Percentiles rank a stretch among this genome's conserved stretches.
These are phyloP conservation scores for Xylaria sp. DNA, from an alignment of 2,329 filamentous ascomycete species.

Conservation along the genomic window DNA sequence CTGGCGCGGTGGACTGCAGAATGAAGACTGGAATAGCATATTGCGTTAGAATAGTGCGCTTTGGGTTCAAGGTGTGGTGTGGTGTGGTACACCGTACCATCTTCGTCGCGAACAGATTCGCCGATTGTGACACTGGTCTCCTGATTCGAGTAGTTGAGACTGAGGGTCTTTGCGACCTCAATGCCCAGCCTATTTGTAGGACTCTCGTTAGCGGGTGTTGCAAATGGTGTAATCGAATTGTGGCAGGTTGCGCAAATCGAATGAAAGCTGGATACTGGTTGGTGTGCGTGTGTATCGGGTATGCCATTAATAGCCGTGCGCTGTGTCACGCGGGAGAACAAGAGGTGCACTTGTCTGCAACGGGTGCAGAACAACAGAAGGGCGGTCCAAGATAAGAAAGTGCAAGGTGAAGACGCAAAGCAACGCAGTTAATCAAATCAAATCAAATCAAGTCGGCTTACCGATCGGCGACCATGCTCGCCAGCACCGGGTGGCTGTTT, in stretches of 20 bases:
- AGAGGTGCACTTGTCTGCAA: not conserved
- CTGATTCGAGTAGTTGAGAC: slow-evolving; percentile 86
- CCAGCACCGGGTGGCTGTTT: slow-evolving; percentile 54
- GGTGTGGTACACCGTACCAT: slow-evolving; percentile 63
- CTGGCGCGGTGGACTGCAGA: slow-evolving; percentile 91
- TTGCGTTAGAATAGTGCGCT: slow-evolving; percentile 56
- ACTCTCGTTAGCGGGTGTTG: slow-evolving; percentile 31
- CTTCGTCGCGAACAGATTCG: slow-evolving; percentile 95
- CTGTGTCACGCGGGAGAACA: slow-evolving; percentile 16
- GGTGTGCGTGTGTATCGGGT: not conserved
- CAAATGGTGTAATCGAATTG: not conserved
- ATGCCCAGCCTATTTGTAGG: slow-evolving; percentile 71
- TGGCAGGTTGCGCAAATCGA: slow-evolving; percentile 21
- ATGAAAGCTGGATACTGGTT: not conserved
- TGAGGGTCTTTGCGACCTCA: slow-evolving; percentile 81
- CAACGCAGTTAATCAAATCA: slow-evolving; percentile 6
- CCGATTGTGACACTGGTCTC: slow-evolving; percentile 93
- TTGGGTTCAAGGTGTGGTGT: slow-evolving; percentile 44
- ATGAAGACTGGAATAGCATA: slow-evolving; percentile 76
- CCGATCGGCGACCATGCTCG: slow-evolving; percentile 54
- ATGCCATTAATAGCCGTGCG: slow-evolving; percentile 28
- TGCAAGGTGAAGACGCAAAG: not conserved
- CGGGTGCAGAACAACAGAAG: not conserved
- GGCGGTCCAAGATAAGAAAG: slow-evolving; percentile 22
- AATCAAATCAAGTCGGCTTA: slow-evolving; percentile 40